Percentiles rank a stretch among this genome's conserved stretches.
Evolutionary conservation across 345 rosid species (phyloP).

Genomic region (Fremontodendron californicum): DNA sequence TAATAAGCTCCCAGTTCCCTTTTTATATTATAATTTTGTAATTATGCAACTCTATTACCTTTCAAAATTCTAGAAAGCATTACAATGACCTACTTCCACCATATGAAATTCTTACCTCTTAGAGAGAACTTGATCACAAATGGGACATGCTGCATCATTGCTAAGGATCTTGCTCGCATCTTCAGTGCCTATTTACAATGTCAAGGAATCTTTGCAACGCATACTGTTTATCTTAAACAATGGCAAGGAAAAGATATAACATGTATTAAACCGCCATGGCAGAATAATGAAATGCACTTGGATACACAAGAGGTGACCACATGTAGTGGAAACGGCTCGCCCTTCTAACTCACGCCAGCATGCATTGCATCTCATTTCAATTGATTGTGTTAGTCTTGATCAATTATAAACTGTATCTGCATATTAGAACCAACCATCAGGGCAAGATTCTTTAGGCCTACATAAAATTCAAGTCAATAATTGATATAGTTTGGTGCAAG

Average conservation of each 20-base stretch:
- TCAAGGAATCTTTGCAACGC: conserved; percentile 39
- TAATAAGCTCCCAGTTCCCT: no score
- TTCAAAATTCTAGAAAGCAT: not conserved
- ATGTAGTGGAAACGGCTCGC: conserved; percentile 80
- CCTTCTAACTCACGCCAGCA: conserved; percentile 98
- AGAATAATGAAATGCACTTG: conserved; percentile 17
- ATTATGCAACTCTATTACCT: not conserved
- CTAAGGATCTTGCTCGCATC: conserved; percentile 90
- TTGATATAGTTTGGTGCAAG: not conserved
- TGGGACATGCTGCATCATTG: conserved; percentile 89
- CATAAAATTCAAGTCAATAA: not conserved
- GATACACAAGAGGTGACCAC: conserved; percentile 94
- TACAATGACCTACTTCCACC: not conserved
- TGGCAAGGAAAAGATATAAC: not conserved
- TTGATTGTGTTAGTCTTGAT: conserved; percentile 23
- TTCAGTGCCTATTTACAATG: conserved; percentile 62
- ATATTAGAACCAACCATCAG: conserved; percentile 7
- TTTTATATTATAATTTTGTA: not conserved
- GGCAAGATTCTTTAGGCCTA: not conserved
- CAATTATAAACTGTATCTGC: conserved; percentile 9
- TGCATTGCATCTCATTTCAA: conserved; percentile 90
- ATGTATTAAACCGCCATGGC: not conserved
- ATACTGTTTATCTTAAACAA: conserved; percentile 4
- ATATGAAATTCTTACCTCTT: conserved; percentile 49
- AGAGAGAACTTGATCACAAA: conserved; percentile 96